Percentiles rank a stretch among this genome's conserved stretches.
phyloP scores from a whole-genome alignment of 2,329 filamentous ascomycete genomes.

The Cladobotryum protrusum region DNA sequence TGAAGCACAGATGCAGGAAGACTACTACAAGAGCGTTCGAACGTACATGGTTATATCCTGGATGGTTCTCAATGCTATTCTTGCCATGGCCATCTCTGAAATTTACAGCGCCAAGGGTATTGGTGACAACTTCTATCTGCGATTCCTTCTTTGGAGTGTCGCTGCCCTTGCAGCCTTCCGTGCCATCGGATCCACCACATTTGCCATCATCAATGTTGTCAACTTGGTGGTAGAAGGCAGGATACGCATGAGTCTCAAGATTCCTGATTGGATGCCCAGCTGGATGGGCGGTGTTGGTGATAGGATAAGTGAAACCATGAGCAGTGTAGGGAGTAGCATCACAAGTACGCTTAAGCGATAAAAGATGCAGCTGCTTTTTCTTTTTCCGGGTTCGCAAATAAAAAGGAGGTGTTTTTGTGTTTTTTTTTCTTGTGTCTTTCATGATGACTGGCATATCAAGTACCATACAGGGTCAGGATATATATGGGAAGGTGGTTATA shows the following conservation, averaged over 20 bases:
- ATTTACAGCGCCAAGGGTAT: slow-evolving; percentile 68
- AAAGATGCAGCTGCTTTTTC: background rate
- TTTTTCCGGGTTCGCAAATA: background rate
- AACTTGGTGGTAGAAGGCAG: slow-evolving; percentile 84
- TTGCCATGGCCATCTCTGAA: slow-evolving; percentile 90
- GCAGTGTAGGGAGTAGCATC: slow-evolving; percentile 42
- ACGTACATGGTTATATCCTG: slow-evolving; percentile 97
- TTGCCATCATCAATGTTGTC: slow-evolving; percentile 75
- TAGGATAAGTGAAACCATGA: slow-evolving; percentile 42
- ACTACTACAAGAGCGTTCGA: slow-evolving; percentile 95
- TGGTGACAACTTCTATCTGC: slow-evolving; percentile 81
- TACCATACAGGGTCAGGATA: background rate
- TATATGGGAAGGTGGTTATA: background rate
- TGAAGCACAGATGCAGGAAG: slow-evolving; percentile 86
- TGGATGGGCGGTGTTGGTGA: slow-evolving; percentile 40
- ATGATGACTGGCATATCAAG: background rate
- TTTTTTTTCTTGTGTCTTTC: slow-evolving; percentile 1
- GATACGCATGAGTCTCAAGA: slow-evolving; percentile 54
- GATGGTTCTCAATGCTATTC: slow-evolving; percentile 86
- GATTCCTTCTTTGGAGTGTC: slow-evolving; percentile 89
- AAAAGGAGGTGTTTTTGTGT: background rate
- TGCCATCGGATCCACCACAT: slow-evolving; percentile 73
- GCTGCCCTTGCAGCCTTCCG: slow-evolving; percentile 82
- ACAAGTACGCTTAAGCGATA: slow-evolving; percentile 33
- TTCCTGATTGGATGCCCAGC: slow-evolving; percentile 42